Percentiles rank a stretch among this genome's conserved stretches.
Conservation (phyloP, 192 early-diverging fungal species). For the Backusella tuberculispora region DNA sequence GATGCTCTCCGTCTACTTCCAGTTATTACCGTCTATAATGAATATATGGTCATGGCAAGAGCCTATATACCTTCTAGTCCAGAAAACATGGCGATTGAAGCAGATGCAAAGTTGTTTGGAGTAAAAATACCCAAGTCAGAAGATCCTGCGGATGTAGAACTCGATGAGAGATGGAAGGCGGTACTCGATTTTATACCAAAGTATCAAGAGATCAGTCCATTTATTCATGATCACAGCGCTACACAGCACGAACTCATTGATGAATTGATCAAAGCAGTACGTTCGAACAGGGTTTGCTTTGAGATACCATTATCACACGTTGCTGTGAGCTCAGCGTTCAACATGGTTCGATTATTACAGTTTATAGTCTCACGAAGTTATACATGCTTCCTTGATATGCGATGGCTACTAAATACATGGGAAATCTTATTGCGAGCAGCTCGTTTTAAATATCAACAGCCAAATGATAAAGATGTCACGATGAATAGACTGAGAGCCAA, state of each 20-base stretch:
- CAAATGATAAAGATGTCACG: background rate
- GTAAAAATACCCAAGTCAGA: background rate
- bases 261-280: background rate
- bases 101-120: background rate
- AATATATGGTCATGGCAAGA: constrained; percentile 20
- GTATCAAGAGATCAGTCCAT: background rate
- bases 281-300: background rate
- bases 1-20: background rate
- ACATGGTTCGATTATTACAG: constrained; percentile 9
- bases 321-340: background rate
- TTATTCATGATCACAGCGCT: background rate
- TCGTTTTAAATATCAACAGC: background rate
- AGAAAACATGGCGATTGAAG: background rate
- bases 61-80: background rate
- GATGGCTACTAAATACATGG: constrained; percentile 7
- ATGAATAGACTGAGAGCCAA: constrained; percentile 8
- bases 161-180: background rate
- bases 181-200: background rate
- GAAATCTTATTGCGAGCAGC: background rate
- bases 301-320: background rate
- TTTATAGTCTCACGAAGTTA: constrained; percentile 11
- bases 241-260: background rate
- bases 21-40: background rate
- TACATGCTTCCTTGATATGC: constrained; percentile 13
- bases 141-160: background rate